Conservation (phyloP, 495 filamentous ascomycete species). For the Parachaetomium inaequale region DNA sequence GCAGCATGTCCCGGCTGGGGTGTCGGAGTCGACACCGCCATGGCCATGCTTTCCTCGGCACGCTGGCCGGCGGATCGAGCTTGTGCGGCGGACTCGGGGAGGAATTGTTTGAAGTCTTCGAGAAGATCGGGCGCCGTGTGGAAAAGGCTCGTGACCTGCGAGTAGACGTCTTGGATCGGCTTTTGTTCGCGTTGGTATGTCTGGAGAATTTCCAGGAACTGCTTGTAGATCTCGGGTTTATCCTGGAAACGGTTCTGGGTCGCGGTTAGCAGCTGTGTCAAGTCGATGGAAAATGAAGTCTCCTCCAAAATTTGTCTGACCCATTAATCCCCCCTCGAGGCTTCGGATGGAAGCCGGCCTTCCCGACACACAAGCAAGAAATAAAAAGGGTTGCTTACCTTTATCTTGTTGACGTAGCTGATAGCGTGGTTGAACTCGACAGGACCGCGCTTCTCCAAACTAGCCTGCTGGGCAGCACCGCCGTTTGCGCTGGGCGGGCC, state of each 20-base stretch:
- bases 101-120: constrained; percentile 98
- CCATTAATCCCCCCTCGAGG: background rate
- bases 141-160: constrained; percentile 93
- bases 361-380: background rate
- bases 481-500: constrained; percentile 42
- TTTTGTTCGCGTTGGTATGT: constrained; percentile 98
- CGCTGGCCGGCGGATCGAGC: constrained; percentile 61
- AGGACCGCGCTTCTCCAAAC: constrained; percentile 80
- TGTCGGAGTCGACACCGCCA: constrained; percentile 50
- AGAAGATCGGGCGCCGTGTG: constrained; percentile 91
- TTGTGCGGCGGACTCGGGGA: constrained; percentile 93
- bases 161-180: constrained; percentile 97
- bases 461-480: constrained; percentile 48
- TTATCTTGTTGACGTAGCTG: constrained; percentile 99
- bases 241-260: constrained; percentile 86
- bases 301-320: constrained; percentile 21
- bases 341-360: background rate
- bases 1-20: constrained; percentile 44
- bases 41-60: constrained; percentile 58
- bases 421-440: constrained; percentile 99
- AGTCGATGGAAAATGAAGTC: constrained; percentile 12
- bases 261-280: constrained; percentile 20
- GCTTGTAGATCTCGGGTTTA: constrained; percentile 97
- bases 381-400: constrained; percentile 53
- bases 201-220: constrained; percentile 97